Conservation (phyloP, 2,329 filamentous ascomycete species). For the Xylariales sp. region DNA sequence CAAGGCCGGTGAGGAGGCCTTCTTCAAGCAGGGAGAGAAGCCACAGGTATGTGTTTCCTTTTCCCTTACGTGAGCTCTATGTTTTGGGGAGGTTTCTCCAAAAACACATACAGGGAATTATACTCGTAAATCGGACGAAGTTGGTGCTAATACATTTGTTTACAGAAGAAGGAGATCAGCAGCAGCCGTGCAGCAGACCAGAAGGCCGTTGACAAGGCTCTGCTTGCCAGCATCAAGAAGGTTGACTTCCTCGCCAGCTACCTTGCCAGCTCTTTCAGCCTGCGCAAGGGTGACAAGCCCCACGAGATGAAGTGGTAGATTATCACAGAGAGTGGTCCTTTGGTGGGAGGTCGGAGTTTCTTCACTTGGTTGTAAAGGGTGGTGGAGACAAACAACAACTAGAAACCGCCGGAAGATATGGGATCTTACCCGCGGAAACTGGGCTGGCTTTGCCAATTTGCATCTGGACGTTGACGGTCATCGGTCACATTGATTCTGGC, state of each 20-base stretch:
- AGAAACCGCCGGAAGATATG: constrained; percentile 40
- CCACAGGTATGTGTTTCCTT: constrained; percentile 90
- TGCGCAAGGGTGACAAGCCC: constrained; percentile 98
- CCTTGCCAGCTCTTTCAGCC: constrained; percentile 93
- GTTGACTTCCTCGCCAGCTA: constrained; percentile 90
- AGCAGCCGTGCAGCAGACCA: constrained; percentile 93
- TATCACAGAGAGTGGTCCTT: not conserved
- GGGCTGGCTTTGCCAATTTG: constrained; percentile 56
- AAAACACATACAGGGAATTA: too few species aligned
- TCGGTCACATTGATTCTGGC: constrained; percentile 59
- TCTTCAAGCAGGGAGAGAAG: constrained; percentile 99
- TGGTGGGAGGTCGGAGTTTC: constrained; percentile 12
- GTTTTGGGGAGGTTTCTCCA: too few species aligned
- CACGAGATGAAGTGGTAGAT: constrained; percentile 99
- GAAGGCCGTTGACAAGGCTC: constrained; percentile 96
- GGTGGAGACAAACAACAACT: constrained; percentile 17
- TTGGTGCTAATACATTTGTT: too few species aligned
- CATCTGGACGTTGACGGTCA: constrained; percentile 62
- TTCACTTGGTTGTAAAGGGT: too few species aligned
- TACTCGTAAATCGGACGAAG: too few species aligned
- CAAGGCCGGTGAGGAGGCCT: constrained; percentile 96
- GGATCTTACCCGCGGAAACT: constrained; percentile 39
- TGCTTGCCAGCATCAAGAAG: constrained; percentile 97
- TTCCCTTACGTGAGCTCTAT: too few species aligned
- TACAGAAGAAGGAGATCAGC: constrained; percentile 93